Conservation (phyloP, 768 basidiomycete species). For the Boletus pseudopeckii region DNA sequence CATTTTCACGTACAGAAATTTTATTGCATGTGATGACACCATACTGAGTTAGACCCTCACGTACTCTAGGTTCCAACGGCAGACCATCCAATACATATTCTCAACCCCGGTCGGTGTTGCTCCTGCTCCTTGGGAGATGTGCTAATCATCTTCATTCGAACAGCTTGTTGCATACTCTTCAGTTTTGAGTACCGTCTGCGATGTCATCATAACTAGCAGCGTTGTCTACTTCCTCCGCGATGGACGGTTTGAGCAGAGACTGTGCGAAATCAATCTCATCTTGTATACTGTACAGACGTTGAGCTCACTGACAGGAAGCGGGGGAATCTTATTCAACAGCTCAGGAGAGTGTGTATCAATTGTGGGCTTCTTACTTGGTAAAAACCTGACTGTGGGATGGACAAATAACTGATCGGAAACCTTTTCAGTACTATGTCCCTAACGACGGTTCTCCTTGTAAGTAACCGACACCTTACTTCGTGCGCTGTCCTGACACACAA, state of each 20-base stretch:
- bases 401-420: background rate
- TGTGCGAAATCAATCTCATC: background rate
- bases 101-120: background rate
- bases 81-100: background rate
- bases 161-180: conserved; percentile 1
- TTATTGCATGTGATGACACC: background rate
- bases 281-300: background rate
- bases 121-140: background rate
- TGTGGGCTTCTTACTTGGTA: conserved; percentile 8
- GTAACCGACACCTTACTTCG: background rate
- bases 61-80: background rate
- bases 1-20: background rate
- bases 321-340: background rate
- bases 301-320: background rate
- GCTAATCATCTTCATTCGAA: background rate
- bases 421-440: background rate
- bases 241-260: background rate
- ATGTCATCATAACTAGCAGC: background rate
- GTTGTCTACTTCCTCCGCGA: conserved; percentile 4
- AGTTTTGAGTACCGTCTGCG: background rate
- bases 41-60: background rate
- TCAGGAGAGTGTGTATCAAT: conserved; percentile 1
- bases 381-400: background rate
- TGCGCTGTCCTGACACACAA: background rate
- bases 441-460: conserved; percentile 3